Conservation (phyloP, 768 basidiomycete genomes). For the Hebeloma cylindrosporum region DNA sequence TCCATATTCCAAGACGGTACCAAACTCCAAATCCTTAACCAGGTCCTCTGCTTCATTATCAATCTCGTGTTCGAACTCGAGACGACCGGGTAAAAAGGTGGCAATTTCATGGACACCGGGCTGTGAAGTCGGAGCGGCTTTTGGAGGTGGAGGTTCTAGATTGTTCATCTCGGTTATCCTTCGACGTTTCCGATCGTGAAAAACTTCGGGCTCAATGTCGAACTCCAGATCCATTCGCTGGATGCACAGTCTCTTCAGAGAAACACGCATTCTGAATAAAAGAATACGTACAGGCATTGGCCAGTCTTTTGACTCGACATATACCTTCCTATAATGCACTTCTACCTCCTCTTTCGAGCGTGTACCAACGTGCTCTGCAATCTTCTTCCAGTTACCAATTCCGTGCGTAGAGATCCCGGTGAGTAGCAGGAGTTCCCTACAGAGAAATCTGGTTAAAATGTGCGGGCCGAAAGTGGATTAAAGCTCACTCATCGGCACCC, state of each 20-base stretch:
- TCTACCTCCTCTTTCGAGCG: conserved; percentile 93
- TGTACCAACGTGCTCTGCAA: conserved; percentile 92
- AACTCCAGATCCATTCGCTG: conserved; percentile 62
- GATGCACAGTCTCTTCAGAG: conserved; percentile 6
- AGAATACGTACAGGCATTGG: conserved; percentile 68
- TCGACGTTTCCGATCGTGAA: conserved; percentile 86
- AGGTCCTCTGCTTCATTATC: conserved; percentile 97
- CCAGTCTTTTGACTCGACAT: conserved; percentile 77
- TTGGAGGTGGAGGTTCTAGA: conserved; percentile 54
- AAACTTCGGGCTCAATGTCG: conserved; percentile 74
- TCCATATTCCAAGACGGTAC: conserved; percentile 79
- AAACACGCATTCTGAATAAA: conserved; percentile 1
- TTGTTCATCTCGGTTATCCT: conserved; percentile 82
- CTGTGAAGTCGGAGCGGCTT: conserved; percentile 80
- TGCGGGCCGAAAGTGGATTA: background rate
- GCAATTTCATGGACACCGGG: conserved; percentile 92
- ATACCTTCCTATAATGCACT: conserved; percentile 80
- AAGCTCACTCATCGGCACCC: conserved; percentile 93
- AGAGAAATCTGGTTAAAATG: conserved; percentile 8
- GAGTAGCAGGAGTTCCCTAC: conserved; percentile 83
- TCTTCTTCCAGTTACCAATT: conserved; percentile 95
- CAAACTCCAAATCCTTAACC: conserved; percentile 96
- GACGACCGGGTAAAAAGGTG: conserved; percentile 91
- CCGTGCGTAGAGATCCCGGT: conserved; percentile 88
- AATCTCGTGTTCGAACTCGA: conserved; percentile 97